Evolutionary conservation across 225 moss, liverwort and hornwort species (phyloP).

Genomic region (Pseudoscleropodium purum): DNA sequence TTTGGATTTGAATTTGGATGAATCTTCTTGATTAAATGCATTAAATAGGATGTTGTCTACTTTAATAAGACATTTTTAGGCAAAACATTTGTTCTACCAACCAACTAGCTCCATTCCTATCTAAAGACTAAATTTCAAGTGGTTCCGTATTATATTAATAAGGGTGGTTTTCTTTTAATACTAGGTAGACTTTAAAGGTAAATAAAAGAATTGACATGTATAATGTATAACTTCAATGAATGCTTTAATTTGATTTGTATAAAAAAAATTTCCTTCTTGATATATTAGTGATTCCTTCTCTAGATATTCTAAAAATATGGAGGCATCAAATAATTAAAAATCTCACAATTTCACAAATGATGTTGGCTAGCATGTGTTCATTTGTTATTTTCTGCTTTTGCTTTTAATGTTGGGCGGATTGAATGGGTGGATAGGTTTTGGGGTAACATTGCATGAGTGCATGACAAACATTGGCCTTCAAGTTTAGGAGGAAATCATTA

Average conservation of each 20-base stretch:
- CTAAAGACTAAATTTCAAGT: neutral
- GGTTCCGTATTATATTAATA: neutral
- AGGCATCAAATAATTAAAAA: neutral
- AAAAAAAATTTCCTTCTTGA: rapidly evolving
- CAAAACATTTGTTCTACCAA: neutral
- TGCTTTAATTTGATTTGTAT: neutral
- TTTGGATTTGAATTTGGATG: rapidly evolving
- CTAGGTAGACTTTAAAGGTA: neutral
- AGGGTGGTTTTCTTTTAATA: rapidly evolving
- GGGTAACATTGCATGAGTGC: neutral
- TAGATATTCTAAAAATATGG: rapidly evolving
- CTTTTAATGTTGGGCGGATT: neutral
- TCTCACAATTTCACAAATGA: neutral
- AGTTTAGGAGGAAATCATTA: neutral
- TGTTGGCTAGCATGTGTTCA: rapidly evolving
- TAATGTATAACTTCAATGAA: neutral
- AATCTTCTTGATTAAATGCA: neutral
- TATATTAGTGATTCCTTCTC: rapidly evolving
- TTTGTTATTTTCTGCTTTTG: neutral
- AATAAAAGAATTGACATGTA: neutral
- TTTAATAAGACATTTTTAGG: neutral
- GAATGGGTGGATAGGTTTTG: neutral
- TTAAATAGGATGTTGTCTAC: neutral
- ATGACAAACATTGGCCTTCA: neutral
- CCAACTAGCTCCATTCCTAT: neutral